Evolutionary conservation across 441 rosid species (phyloP).

Genomic region (Pelargonium myrrhifolium): DNA sequence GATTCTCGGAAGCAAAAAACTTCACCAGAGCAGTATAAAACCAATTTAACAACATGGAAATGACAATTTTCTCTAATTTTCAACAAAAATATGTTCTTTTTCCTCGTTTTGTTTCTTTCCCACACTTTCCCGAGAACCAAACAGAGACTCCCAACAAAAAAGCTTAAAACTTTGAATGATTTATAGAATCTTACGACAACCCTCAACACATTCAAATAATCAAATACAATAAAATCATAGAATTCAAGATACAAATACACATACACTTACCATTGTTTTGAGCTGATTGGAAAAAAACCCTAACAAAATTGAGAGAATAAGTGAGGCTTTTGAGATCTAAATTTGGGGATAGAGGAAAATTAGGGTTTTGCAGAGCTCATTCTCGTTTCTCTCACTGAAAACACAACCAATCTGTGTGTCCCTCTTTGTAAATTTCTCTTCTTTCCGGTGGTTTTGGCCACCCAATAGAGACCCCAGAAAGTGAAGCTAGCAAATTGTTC

Average conservation of each 20-base stretch:
- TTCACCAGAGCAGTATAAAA: neutral
- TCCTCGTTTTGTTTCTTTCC: neutral
- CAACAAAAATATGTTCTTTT: neutral
- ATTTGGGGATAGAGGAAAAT: neutral
- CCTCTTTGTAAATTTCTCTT: too few relatives aligned
- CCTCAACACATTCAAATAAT: neutral
- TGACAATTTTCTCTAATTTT: neutral
- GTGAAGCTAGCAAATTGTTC: too few relatives aligned
- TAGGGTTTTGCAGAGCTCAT: conserved; percentile 5
- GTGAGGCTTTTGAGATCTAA: neutral
- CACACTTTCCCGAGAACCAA: neutral
- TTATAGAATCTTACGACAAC: neutral
- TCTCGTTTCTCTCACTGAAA: neutral
- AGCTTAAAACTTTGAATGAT: neutral
- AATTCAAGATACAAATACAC: neutral
- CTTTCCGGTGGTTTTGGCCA: too few relatives aligned
- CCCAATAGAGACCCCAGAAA: too few relatives aligned
- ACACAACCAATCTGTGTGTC: too few relatives aligned
- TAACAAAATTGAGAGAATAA: neutral
- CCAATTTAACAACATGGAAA: neutral
- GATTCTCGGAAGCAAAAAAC: neutral
- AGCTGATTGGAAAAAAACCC: neutral
- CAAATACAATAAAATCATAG: neutral
- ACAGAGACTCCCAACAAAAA: neutral
- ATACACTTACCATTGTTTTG: neutral